phyloP scores from a whole-genome alignment of 73 alveolate species.

The Tetrahymena borealis region DNA sequence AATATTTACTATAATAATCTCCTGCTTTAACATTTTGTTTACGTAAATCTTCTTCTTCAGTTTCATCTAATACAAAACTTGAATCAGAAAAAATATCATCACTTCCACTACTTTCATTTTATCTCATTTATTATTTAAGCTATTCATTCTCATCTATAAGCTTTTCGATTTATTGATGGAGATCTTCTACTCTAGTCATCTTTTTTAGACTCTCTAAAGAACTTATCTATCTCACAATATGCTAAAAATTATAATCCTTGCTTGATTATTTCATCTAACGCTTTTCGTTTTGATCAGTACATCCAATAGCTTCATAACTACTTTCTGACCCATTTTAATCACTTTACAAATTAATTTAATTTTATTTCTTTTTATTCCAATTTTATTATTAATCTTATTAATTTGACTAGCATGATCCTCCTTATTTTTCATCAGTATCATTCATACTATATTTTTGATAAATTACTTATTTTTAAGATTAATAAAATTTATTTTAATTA shows the following conservation, averaged over 20 bases:
- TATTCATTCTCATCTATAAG: not conserved
- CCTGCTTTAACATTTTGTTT: not conserved
- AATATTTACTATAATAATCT: not conserved
- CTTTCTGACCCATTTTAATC: not conserved
- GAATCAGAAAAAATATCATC: not conserved
- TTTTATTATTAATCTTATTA: not conserved
- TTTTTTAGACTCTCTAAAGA: not conserved
- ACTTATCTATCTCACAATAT: not conserved
- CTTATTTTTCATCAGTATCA: not conserved
- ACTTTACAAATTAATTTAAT: not conserved
- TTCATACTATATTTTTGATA: not conserved
- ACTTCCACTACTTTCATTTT: not conserved
- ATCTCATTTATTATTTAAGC: not conserved
- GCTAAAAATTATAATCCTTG: not conserved
- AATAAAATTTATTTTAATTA: not conserved
- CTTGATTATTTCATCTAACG: not conserved
- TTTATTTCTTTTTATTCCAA: not conserved
- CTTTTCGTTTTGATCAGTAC: not conserved
- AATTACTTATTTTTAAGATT: not conserved
- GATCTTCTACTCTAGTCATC: not conserved
- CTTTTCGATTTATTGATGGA: not conserved
- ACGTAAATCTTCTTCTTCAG: not conserved
- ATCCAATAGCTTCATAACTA: too few species aligned
- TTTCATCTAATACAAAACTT: not conserved
- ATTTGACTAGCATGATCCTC: not conserved